Base-by-base conservation (phyloP, 768 basidiomycete genomes). In the Xerocomus spinulosus region DNA sequence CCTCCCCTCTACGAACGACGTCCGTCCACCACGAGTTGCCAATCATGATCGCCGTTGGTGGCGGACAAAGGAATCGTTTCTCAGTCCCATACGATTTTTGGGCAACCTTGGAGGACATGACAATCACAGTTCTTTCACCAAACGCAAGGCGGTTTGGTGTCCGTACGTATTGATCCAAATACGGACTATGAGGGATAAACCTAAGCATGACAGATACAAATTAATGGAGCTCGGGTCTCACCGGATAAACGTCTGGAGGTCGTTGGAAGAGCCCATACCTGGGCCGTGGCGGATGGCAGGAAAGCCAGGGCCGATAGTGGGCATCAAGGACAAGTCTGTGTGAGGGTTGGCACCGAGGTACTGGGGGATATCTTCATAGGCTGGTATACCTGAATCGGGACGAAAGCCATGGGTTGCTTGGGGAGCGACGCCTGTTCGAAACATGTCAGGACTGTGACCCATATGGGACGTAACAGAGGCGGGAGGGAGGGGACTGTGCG, bases 11-110 rank as follows among this genome's bases (percentile, higher is more conserved):
- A 42, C 87, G 82, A 21, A 81, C 68, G 45, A 85, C 79, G 58
- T 91, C 87, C 41, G 83, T 82, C 92, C 92, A 95, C 93, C 93
- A 97, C 13, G 87, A 85, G 62, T 88, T 90, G 41, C 93, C 93
- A 58, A 93, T 87, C 79, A 97, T 80, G 61, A 92, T 85, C 39
- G 92, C 93, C 26, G 92, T 93, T 9, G 93, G 93, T 46, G 89
- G 94, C 8, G 90, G 92, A 63, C 91, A 95, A 29, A 94, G 78
- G 78, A 94, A 95, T 36, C 94, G 79, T 68, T 96, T 96, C 68
- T 97, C 94, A 15, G 87, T 92, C 30, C 93, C 94, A 63, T 97
- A 98, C 9, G 90, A 92, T 64, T 97, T 95, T 74, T 98, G 95
- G 3, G 92, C 95, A 25, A 97, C 93, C 62, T 88, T 92, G 64